These are phyloP conservation scores for Kwoniella sp. DNA, from an alignment of 768 basidiomycete species.

Conservation along the genomic window DNA sequence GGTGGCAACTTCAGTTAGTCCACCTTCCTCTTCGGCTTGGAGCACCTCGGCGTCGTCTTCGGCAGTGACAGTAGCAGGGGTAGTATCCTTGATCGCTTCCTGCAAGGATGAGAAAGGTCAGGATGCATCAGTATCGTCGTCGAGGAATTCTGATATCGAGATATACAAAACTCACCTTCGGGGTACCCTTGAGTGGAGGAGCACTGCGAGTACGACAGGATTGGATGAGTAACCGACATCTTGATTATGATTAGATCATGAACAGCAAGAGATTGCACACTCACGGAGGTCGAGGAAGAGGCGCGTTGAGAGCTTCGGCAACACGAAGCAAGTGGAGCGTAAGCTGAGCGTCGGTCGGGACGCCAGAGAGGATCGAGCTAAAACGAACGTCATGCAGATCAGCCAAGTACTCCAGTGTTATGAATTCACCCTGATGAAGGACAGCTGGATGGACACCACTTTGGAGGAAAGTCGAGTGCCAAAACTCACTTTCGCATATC, in stretches of 20 bases:
- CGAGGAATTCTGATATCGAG: neutral
- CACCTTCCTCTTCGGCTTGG: constrained; percentile 54
- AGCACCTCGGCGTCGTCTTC: constrained; percentile 50
- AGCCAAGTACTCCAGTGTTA: too few species aligned
- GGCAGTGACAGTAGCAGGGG: constrained; percentile 40
- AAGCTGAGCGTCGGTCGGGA: constrained; percentile 58
- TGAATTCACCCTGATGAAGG: too few species aligned
- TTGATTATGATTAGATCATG: neutral
- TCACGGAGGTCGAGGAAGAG: constrained; percentile 53
- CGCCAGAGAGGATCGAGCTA: constrained; percentile 55
- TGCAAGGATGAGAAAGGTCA: neutral
- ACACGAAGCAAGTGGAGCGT: constrained; percentile 56
- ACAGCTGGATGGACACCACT: too few species aligned
- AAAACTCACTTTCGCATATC: constrained; percentile 56
- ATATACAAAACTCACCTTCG: constrained; percentile 31
- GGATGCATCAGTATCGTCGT: constrained; percentile 6
- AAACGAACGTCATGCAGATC: too few species aligned
- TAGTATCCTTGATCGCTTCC: constrained; percentile 53
- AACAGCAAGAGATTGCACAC: constrained; percentile 7
- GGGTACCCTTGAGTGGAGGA: constrained; percentile 50
- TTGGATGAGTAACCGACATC: constrained; percentile 16
- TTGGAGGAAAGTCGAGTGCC: neutral
- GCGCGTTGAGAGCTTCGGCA: constrained; percentile 49
- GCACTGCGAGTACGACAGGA: constrained; percentile 24
- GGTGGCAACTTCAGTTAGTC: constrained; percentile 42